Evolutionary conservation across 768 basidiomycete genomes (phyloP), one percentile per base, ranked within the genome.

Genomic region (Harrya chromipes): DNA sequence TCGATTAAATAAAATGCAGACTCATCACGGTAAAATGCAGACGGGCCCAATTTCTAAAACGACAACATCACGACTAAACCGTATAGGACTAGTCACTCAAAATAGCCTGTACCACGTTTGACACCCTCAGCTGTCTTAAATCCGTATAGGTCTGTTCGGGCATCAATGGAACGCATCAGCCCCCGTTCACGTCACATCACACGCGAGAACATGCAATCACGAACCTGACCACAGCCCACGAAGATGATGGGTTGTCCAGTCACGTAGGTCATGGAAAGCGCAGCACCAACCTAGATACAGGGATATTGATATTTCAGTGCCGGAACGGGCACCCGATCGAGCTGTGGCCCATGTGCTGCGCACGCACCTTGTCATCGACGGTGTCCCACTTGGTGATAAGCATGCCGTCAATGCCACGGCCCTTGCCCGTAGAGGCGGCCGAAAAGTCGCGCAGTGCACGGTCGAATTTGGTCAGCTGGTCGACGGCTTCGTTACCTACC

Each of bases 341-440:
- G 16, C 12, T 19, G 37, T 21, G 16, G n/a, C 29, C 35, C 16
- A 27, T 24, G 43, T 26, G 20, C 8, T 23, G 33, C 2, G 33
- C 6, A 67, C 79, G 47, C 48, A 89, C 94, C 81, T 94, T 94
- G 72, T 94, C 92, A 61, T 94, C 92, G 19, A 98, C 97, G 2
- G 95, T 98, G 63, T 99, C 97, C 87, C 97, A 98, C 70, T 99
- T 99, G 27, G 97, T 99, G 50, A 99, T 83, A 38, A 99, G 75
- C 87, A 97, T 98, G 21, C 95, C 97, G 65, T 99, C 97, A 53
- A 99, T 95, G 6, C 97, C 97, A 19, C 97, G 82, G 42, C 86
- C 86, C 65, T 83, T 83, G 10, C 81, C 80, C 13, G 63, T 46
- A 0, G 83, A 80, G 6, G 82, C 80, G 16, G 85, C 81, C 6